Base-by-base conservation (phyloP, 2,329 filamentous ascomycete genomes). In the Stemphylium beticola region DNA sequence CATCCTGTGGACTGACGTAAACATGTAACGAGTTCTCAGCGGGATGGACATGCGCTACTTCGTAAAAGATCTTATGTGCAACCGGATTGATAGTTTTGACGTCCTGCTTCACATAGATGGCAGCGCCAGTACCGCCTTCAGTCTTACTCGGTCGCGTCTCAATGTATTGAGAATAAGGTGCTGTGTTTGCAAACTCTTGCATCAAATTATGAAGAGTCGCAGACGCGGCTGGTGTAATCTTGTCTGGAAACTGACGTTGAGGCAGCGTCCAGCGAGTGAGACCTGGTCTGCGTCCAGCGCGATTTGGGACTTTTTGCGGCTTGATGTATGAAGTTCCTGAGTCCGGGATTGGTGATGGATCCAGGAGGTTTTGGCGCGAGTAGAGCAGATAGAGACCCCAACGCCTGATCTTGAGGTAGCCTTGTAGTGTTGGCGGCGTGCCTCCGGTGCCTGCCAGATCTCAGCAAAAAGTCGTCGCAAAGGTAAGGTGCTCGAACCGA, bases 11-110 rank as follows among this genome's bases (percentile, higher is more conserved):
- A 68, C 93, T 90, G 26, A 95, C 81, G 49, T 87, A 91, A 72
- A 95, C 81, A 74, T 96, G 91, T 80, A 93, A 80, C 11, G 87
- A 89, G 61, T 88, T 84, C 58, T 95, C 91, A 17, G 83, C 86
- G 49, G 87, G 84, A 75, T 96, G 92, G 11, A 92, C 85, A 72
- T 96, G 92, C 15, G 69, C 70, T 1, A 73, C 43, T 46, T 73
- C 70, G 41, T 67, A 71, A 51, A 69, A 69, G 31, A 72, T 71
- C 32, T 67, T 72, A 34, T 65, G 59, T n/a, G 67, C 67, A 1
- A 51, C 54, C 0, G 69, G 67, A 32, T 73, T 72, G 38, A 68
- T 68, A 3, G 59, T 66, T 9, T 57, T 53, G 17, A 70, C 58
- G 8, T 64, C 55, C 34, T 60, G 55, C 4, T 66, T 65, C 1